Base-by-base conservation (phyloP, 2,329 filamentous ascomycete genomes). In the Emericellopsis cladophorae region DNA sequence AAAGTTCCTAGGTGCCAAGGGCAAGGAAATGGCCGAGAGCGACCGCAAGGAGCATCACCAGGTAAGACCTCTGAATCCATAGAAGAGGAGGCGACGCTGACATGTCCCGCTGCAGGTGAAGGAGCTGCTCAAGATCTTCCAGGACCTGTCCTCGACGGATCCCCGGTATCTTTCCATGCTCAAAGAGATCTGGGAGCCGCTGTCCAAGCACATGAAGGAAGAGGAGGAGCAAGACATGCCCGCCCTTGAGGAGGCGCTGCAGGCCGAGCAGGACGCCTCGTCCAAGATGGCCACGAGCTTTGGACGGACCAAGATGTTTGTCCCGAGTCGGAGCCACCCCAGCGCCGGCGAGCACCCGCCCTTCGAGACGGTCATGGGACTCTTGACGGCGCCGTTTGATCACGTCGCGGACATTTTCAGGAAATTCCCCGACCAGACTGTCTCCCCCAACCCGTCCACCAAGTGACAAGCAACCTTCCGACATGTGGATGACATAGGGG, bases 341-440 rank as follows among this genome's bases (percentile, higher is more conserved):
- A 57, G 49, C n/a, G 62, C 66, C 3, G 67, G 67, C 0, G 63
- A 72, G 44, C 64, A 65, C 31, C 71, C 72, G 3, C 70, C 68
- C 0, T 78, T 75, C 44, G 73, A 79, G 60, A 73, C 67, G 0
- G 69, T 64, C 0, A 65, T 64, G 43, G 72, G 69, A 0, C 47
- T 80, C 18, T 45, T 80, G 53, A 57, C 68, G 0, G 72, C 74
- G 12, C 75, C 75, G 0, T 58, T 79, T 15, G 76, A 79, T 51
- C 66, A 65, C 44, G 45, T 80, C 26, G 57, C 56, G 31, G 73
- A 79, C 51, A 39, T 76, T 7, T 74, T 78, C 46, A 56, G 67
- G 16, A 71, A 68, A 50, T 80, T 76, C 47, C 71, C 70, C 3
- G 55, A 65, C 22, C 42, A 57, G 41, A 46, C 40, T 11, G 40